phyloP scores from a whole-genome alignment of 2,329 filamentous ascomycete genomes.

The Penicillium brevicompactum region DNA sequence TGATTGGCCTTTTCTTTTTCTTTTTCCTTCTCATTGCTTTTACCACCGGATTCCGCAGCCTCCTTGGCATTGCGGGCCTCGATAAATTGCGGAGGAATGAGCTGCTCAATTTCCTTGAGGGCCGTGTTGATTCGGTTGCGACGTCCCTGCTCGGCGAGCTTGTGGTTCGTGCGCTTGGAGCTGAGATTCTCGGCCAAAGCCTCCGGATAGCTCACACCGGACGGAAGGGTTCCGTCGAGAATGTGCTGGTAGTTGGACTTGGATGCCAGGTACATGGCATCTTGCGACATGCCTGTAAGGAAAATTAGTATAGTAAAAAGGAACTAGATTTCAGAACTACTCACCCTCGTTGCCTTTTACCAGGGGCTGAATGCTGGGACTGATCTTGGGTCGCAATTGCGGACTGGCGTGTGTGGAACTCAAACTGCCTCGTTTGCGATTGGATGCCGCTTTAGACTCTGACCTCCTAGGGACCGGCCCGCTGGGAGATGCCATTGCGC shows the following conservation, averaged over 20 bases:
- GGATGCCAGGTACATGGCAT: conserved; percentile 77
- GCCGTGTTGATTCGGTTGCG: conserved; percentile 94
- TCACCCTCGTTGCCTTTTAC: conserved; percentile 70
- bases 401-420: conserved; percentile 80
- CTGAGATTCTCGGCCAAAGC: conserved; percentile 91
- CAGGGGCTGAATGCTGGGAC: conserved; percentile 89
- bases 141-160: conserved; percentile 94
- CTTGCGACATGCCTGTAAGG: conserved; percentile 51
- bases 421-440: conserved; percentile 69
- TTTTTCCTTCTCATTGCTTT: conserved; percentile 50
- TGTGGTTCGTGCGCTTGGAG: conserved; percentile 95
- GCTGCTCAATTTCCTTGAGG: conserved; percentile 82
- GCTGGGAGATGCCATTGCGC: conserved; percentile 55
- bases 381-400: conserved; percentile 84
- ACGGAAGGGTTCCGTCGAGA: conserved; percentile 85
- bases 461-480: conserved; percentile 43
- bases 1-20: conserved; percentile 50
- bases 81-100: conserved; percentile 66
- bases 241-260: conserved; percentile 99
- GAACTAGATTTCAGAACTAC: conserved; percentile 28
- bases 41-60: conserved; percentile 41
- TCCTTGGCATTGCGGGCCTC: conserved; percentile 47
- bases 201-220: conserved; percentile 86
- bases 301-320: conserved; percentile 3
- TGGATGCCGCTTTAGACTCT: conserved; percentile 49